Evolutionary conservation across 1,139 yeast species (phyloP).

Genomic region (Candida sanyaensis): DNA sequence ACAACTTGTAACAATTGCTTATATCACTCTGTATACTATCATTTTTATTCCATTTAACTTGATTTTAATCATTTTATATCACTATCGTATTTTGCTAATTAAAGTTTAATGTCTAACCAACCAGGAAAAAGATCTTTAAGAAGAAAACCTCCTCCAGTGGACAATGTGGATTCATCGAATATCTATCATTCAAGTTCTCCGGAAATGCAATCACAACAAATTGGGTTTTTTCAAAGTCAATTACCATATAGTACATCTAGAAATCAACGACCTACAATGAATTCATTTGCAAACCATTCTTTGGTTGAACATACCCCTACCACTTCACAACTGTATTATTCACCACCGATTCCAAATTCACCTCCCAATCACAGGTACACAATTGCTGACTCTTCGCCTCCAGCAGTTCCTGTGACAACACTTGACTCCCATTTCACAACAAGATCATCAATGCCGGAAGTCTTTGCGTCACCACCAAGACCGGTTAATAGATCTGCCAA

Average conservation of each 20-base stretch:
- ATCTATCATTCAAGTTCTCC: background rate
- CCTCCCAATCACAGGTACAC: background rate
- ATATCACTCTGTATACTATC: background rate
- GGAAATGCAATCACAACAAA: background rate
- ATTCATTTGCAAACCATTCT: background rate
- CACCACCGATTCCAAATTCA: background rate
- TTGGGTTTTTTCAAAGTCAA: background rate
- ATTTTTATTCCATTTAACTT: background rate
- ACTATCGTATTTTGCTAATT: constrained; percentile 1
- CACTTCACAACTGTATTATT: background rate
- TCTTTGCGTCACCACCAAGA: background rate
- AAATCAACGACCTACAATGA: background rate
- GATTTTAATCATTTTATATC: background rate
- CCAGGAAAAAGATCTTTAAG: constrained; percentile 1
- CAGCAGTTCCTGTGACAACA: background rate
- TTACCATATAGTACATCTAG: background rate
- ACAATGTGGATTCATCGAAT: background rate
- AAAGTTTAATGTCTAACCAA: background rate
- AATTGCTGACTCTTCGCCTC: background rate
- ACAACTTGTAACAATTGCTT: background rate
- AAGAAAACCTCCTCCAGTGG: constrained; percentile 5
- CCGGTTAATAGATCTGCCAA: background rate
- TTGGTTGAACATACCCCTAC: background rate
- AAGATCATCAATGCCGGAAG: background rate
- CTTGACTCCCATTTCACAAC: background rate